These are phyloP conservation scores for Speleostelium caveatum DNA, from an alignment of 78 protist genomes.

Conservation along the genomic window DNA sequence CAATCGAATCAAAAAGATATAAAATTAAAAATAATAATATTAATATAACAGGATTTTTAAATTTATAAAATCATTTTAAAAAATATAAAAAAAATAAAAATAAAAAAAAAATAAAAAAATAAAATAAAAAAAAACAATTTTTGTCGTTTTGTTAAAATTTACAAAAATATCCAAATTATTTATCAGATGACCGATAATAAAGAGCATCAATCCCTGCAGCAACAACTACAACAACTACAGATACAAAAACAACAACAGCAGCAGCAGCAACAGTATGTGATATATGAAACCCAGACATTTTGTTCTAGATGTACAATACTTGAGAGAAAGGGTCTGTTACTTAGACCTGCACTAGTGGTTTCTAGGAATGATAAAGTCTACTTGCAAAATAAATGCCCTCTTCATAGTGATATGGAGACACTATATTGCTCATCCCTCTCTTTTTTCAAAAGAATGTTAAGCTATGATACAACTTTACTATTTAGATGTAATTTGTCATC, in stretches of 20 bases:
- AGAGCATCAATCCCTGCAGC: too few relatives aligned
- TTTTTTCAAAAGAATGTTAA: conserved; percentile 54
- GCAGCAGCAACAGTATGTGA: neutral
- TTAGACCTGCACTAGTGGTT: conserved; percentile 35
- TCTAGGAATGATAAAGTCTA: conserved; percentile 64
- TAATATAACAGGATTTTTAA: too few relatives aligned
- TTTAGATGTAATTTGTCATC: neutral
- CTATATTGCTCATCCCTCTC: conserved; percentile 46
- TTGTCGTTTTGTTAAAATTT: too few relatives aligned
- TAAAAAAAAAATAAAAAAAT: too few relatives aligned
- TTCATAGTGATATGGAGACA: conserved; percentile 19
- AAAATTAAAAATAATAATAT: too few relatives aligned
- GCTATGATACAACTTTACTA: neutral
- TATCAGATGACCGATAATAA: too few relatives aligned
- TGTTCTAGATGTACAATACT: conserved; percentile 64
- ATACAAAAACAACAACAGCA: neutral
- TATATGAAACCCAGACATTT: conserved; percentile 61
- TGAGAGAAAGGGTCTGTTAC: conserved; percentile 42
- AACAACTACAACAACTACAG: neutral
- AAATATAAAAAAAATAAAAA: too few relatives aligned
- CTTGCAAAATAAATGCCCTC: conserved; percentile 26
- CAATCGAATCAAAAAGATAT: too few relatives aligned
- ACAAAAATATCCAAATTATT: too few relatives aligned
- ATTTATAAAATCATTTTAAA: too few relatives aligned
- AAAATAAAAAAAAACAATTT: too few relatives aligned